Conservation (phyloP, 2,329 filamentous ascomycete genomes). For the Zymoseptoria tritici region DNA sequence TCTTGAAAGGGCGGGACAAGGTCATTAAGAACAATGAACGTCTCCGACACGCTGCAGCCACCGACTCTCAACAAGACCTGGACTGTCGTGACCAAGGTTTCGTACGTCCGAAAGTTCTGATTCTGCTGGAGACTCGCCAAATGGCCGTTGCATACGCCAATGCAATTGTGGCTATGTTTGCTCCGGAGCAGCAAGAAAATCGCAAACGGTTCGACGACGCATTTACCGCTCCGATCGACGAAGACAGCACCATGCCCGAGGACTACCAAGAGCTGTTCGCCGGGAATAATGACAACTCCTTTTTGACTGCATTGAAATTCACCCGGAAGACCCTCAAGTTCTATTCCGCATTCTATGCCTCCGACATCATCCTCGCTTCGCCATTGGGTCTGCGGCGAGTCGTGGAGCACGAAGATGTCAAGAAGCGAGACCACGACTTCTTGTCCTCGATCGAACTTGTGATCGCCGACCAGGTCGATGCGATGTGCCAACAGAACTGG, state of each 20-base stretch:
- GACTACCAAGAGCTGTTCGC: slow-evolving; percentile 87
- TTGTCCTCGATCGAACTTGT: slow-evolving; percentile 88
- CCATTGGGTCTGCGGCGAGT: slow-evolving; percentile 84
- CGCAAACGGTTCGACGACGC: slow-evolving; percentile 83
- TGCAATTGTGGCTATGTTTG: slow-evolving; percentile 65
- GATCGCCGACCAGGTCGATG: slow-evolving; percentile 85
- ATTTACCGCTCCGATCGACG: slow-evolving; percentile 63
- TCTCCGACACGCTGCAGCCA: slow-evolving; percentile 58
- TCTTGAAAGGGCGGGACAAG: slow-evolving; percentile 85
- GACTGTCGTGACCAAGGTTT: slow-evolving; percentile 91
- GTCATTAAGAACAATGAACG: slow-evolving; percentile 89
- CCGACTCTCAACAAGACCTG: slow-evolving; percentile 42
- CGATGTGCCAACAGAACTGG: slow-evolving; percentile 96
- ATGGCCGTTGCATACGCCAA: slow-evolving; percentile 74
- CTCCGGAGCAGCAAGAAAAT: slow-evolving; percentile 90
- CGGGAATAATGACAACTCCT: slow-evolving; percentile 96
- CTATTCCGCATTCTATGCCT: slow-evolving; percentile 92
- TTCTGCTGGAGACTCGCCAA: slow-evolving; percentile 82
- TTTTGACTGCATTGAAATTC: slow-evolving; percentile 91
- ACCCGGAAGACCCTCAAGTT: slow-evolving; percentile 93
- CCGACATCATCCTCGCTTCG: slow-evolving; percentile 87
- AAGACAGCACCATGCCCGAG: slow-evolving; percentile 61
- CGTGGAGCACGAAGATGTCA: slow-evolving; percentile 69
- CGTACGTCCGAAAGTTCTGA: slow-evolving; percentile 85
- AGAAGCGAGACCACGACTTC: slow-evolving; percentile 76